These are phyloP conservation scores for Yamadazyma kanchanaburiensis DNA, from an alignment of 1,139 yeast genomes.

Conservation along the genomic window DNA sequence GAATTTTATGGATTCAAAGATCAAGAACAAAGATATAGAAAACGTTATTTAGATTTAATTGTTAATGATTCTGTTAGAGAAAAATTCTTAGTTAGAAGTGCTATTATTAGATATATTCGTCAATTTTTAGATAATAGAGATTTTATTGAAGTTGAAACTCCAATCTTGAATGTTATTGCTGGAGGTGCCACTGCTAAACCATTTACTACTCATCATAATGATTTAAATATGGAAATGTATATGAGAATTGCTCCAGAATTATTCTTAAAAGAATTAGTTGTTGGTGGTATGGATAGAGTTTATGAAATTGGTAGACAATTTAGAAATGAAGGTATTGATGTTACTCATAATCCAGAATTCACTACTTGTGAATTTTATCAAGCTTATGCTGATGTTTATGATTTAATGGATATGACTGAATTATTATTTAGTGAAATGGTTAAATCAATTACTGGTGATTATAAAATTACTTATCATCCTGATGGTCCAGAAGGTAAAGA, in stretches of 20 bases:
- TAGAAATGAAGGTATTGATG: conserved; percentile 95
- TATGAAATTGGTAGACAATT: conserved; percentile 99
- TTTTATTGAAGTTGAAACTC: conserved; percentile 95
- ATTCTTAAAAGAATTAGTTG: conserved; percentile 93
- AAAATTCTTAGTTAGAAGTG: conserved; percentile 81
- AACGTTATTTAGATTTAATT: conserved; percentile 82
- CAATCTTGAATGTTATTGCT: conserved; percentile 97
- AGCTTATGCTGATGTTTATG: conserved; percentile 67
- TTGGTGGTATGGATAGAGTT: conserved; percentile 98
- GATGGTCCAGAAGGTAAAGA: conserved; percentile 82
- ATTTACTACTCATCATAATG: conserved; percentile 94
- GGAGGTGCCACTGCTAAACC: conserved; percentile 99
- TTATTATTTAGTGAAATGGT: conserved; percentile 95
- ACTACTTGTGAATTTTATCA: conserved; percentile 92
- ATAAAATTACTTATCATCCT: conserved; percentile 84
- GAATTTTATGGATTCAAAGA: conserved; percentile 98
- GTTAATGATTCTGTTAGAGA: conserved; percentile 45
- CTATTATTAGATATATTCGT: conserved; percentile 86
- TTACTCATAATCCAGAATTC: conserved; percentile 94
- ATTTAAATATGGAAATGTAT: conserved; percentile 91
- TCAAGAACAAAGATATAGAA: conserved; percentile 95
- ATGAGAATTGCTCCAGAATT: conserved; percentile 99
- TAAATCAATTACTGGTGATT: conserved; percentile 87
- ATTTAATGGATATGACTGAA: conserved; percentile 96
- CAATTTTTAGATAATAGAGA: conserved; percentile 80